Percentiles rank a stretch among this genome's conserved stretches.
phyloP scores from a whole-genome alignment of 768 basidiomycete species.

The Amanita polypyramis region DNA sequence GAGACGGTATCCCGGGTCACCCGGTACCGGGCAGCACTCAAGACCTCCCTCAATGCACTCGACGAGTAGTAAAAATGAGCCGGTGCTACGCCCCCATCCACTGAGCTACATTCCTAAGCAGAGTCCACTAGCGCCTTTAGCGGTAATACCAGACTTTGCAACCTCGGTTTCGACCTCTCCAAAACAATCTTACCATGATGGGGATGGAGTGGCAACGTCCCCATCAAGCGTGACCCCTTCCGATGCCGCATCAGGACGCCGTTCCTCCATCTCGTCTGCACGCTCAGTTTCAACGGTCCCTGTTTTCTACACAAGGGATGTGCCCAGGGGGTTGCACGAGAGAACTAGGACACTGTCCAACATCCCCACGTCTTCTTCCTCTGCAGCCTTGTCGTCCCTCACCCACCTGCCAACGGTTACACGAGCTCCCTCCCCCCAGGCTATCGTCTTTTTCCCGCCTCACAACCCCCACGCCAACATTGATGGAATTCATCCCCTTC shows the following conservation, averaged over 20 bases:
- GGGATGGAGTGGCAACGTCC: slow-evolving; percentile 20
- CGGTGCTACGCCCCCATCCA: slow-evolving; percentile 56
- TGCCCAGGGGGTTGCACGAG: slow-evolving; percentile 21
- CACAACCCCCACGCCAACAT: slow-evolving; percentile 41
- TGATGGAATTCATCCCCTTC: slow-evolving; percentile 57
- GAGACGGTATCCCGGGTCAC: slow-evolving; percentile 14
- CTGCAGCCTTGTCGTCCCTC: slow-evolving; percentile 47
- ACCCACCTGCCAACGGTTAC: slow-evolving; percentile 41
- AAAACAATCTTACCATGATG: slow-evolving; percentile 13
- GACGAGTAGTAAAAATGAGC: slow-evolving; percentile 23
- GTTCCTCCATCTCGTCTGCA: slow-evolving; percentile 27
- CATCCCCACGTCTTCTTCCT: slow-evolving; percentile 42
- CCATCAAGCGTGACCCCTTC: slow-evolving; percentile 22
- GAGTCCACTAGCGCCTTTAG: slow-evolving; percentile 48
- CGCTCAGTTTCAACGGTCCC: slow-evolving; percentile 54
- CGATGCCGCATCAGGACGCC: slow-evolving; percentile 23
- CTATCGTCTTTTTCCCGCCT: slow-evolving; percentile 55
- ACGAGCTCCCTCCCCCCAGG: slow-evolving; percentile 34
- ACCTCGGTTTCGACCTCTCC: slow-evolving; percentile 31
- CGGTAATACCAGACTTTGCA: slow-evolving; percentile 43
- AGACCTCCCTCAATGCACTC: slow-evolving; percentile 62
- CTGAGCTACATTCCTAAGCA: slow-evolving; percentile 40
- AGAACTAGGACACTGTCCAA: slow-evolving; percentile 47
- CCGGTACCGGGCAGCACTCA: slow-evolving; percentile 31
- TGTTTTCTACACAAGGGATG: slow-evolving; percentile 7